Evolutionary conservation across 805 yeast genomes (phyloP).

Genomic region (Wickerhamiella bombiphila): DNA sequence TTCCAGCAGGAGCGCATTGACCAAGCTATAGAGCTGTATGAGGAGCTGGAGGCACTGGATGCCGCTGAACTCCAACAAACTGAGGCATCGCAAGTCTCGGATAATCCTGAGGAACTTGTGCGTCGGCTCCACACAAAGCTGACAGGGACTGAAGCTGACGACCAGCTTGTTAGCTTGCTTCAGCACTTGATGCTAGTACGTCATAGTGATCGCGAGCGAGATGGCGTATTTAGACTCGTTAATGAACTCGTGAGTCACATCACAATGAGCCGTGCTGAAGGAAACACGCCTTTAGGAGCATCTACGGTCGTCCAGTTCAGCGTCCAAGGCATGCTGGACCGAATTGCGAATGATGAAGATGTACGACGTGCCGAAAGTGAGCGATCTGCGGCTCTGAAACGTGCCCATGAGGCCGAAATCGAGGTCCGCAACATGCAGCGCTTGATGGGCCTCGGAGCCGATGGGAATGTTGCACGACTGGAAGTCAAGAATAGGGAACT

Average conservation of each 20-base stretch:
- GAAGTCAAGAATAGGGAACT: conserved; percentile 50
- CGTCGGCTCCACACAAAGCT: conserved; percentile 43
- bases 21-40: conserved; percentile 51
- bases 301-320: conserved; percentile 46
- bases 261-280: conserved; percentile 26
- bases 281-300: conserved; percentile 34
- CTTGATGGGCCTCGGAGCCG: conserved; percentile 61
- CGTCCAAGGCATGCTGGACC: conserved; percentile 53
- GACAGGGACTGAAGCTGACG: conserved; percentile 43
- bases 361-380: conserved; percentile 57
- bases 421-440: conserved; percentile 50
- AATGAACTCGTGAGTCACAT: conserved; percentile 47
- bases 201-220: conserved; percentile 24
- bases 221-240: conserved; percentile 41
- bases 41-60: conserved; percentile 30
- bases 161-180: conserved; percentile 43
- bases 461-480: conserved; percentile 50
- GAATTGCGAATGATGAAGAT: conserved; percentile 72
- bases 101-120: conserved; percentile 38
- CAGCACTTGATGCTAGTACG: conserved; percentile 46
- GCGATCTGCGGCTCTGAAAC: conserved; percentile 36
- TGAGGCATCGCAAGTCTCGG: neutral
- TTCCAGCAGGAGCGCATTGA: conserved; percentile 44
- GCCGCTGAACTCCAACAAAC: conserved; percentile 20
- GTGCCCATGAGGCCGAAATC: conserved; percentile 40